These are phyloP conservation scores for Geotrichum reessii DNA, from an alignment of 1,139 yeast genomes.

Conservation along the genomic window DNA sequence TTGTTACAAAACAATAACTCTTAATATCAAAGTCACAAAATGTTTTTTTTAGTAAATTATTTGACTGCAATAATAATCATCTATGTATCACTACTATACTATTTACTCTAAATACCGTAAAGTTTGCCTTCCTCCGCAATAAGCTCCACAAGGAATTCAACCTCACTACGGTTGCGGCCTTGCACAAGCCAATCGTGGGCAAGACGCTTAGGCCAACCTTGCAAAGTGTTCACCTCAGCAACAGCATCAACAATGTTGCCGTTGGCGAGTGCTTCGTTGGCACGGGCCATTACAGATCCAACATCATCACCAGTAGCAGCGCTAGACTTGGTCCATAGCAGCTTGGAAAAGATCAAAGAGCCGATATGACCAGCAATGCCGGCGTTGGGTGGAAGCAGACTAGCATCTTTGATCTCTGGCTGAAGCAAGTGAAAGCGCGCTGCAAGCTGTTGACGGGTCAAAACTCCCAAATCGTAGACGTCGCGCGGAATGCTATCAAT, in stretches of 20 bases:
- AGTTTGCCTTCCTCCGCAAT: slow-evolving; percentile 47
- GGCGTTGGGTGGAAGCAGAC: slow-evolving; percentile 88
- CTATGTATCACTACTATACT: too few relatives aligned
- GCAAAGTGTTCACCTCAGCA: slow-evolving; percentile 81
- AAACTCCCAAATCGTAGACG: slow-evolving; percentile 51
- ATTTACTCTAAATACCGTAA: not conserved
- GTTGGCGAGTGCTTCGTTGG: slow-evolving; percentile 65
- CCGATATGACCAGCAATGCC: slow-evolving; percentile 90
- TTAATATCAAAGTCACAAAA: not conserved
- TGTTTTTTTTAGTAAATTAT: too few relatives aligned
- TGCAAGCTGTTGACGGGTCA: slow-evolving; percentile 44
- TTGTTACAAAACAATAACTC: not conserved
- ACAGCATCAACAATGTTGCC: slow-evolving; percentile 85
- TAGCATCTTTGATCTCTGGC: slow-evolving; percentile 83
- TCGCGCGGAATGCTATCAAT: slow-evolving; percentile 44
- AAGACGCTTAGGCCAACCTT: slow-evolving; percentile 87
- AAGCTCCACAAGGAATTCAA: slow-evolving; percentile 67
- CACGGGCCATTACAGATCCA: slow-evolving; percentile 83
- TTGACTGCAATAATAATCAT: not conserved
- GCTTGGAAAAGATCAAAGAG: slow-evolving; percentile 70
- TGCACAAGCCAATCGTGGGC: slow-evolving; percentile 89
- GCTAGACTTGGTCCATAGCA: slow-evolving; percentile 61
- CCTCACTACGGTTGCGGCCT: slow-evolving; percentile 83
- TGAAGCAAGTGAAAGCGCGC: slow-evolving; percentile 69
- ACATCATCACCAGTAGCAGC: slow-evolving; percentile 74